Conservation (phyloP, 164 flowering plant species). For the Platanus orientalis region DNA sequence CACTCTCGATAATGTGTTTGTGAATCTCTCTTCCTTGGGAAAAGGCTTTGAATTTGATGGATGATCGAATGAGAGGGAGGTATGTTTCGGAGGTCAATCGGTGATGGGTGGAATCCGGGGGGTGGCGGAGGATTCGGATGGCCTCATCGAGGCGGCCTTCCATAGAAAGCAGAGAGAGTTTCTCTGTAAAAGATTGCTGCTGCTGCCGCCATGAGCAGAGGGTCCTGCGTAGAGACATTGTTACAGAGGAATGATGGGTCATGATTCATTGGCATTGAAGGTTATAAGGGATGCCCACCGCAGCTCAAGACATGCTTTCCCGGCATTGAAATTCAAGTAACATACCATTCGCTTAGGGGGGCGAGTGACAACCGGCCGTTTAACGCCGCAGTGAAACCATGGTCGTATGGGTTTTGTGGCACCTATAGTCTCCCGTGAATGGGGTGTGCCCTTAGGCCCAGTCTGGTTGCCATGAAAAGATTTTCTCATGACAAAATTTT, state of each 20-base stretch:
- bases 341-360: no score
- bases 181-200: conserved; percentile 10
- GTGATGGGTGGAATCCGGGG: not conserved
- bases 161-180: conserved; percentile 2
- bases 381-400: no score
- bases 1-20: conserved; percentile 13
- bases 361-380: no score
- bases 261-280: not conserved
- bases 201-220: conserved; percentile 7
- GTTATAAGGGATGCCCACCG: not conserved
- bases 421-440: no score
- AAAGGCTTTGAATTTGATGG: not conserved
- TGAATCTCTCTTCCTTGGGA: conserved; percentile 23
- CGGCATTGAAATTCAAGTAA: no score
- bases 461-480: no score
- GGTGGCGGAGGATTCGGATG: not conserved
- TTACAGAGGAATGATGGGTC: not conserved
- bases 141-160: not conserved
- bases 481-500: no score
- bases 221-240: conserved; percentile 9
- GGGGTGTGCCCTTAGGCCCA: no score
- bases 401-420: no score
- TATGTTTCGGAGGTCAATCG: not conserved
- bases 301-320: no score
- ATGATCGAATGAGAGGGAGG: not conserved